phyloP scores from a whole-genome alignment of 306 rosid genomes.

The Arachis hypogaea region DNA sequence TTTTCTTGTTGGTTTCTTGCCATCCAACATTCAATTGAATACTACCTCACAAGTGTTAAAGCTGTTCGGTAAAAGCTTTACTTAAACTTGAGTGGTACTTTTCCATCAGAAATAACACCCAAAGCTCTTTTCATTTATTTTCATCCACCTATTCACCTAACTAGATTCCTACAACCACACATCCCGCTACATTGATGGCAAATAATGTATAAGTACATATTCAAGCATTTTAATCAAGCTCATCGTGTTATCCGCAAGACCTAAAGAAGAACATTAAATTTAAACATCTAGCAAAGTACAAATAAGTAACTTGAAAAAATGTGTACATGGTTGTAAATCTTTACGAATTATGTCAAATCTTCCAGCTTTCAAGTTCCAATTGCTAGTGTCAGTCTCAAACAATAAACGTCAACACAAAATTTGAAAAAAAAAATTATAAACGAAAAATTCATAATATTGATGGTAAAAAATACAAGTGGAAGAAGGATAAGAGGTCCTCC shows the following conservation, averaged over 20 bases:
- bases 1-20: background rate
- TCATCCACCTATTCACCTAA: background rate
- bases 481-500: too few species aligned
- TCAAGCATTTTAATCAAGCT: background rate
- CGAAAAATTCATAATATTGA: too few species aligned
- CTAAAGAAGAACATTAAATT: slow-evolving; percentile 17
- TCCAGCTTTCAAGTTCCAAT: slow-evolving; percentile 23
- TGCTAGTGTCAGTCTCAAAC: slow-evolving; percentile 5
- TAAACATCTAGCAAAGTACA: slow-evolving; percentile 25
- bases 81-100: background rate
- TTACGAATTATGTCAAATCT: slow-evolving; percentile 25
- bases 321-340: background rate
- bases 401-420: background rate
- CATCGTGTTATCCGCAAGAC: background rate
- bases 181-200: background rate
- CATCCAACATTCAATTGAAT: background rate
- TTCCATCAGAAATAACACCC: background rate
- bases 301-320: slow-evolving; percentile 10
- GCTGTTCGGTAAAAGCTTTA: background rate
- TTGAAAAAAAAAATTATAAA: background rate
- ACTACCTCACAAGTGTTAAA: background rate
- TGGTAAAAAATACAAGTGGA: too few species aligned
- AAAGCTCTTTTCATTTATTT: background rate
- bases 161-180: background rate
- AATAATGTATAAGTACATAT: background rate